Evolutionary conservation across 176 grass and related monocot genomes (phyloP).

Genomic region (Carex cristatella): DNA sequence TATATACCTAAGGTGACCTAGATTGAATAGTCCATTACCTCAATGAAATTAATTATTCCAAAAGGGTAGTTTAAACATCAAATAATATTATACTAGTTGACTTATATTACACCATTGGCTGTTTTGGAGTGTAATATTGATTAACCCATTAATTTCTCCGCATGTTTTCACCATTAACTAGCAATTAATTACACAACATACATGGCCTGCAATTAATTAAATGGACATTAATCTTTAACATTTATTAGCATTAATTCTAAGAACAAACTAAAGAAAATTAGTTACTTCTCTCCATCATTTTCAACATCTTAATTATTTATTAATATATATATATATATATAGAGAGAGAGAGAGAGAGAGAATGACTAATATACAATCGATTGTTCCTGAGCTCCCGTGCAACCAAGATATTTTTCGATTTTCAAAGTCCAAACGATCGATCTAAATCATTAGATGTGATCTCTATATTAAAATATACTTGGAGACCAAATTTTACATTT

Average conservation of each 20-base stretch:
- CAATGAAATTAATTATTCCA: not conserved
- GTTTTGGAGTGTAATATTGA: not conserved
- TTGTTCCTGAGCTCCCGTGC: too few species aligned
- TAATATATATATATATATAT: too few species aligned
- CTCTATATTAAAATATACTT: too few species aligned
- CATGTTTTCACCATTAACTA: not conserved
- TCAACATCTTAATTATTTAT: not conserved
- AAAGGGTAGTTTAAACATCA: not conserved
- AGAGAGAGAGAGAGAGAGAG: too few species aligned
- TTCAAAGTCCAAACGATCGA: too few species aligned
- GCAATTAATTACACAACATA: not conserved
- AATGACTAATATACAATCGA: too few species aligned
- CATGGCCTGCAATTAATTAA: not conserved
- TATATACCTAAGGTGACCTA: not conserved
- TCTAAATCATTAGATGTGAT: too few species aligned
- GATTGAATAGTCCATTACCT: not conserved
- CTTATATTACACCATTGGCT: not conserved
- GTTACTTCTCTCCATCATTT: not conserved
- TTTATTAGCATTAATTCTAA: not conserved
- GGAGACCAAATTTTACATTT: too few species aligned
- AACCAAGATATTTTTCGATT: too few species aligned
- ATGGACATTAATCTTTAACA: not conserved
- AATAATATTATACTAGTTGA: not conserved
- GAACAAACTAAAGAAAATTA: not conserved
- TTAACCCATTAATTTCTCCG: not conserved